Evolutionary conservation across 768 basidiomycete species (phyloP).

Genomic region (Boletus pseudo-olivaceus): DNA sequence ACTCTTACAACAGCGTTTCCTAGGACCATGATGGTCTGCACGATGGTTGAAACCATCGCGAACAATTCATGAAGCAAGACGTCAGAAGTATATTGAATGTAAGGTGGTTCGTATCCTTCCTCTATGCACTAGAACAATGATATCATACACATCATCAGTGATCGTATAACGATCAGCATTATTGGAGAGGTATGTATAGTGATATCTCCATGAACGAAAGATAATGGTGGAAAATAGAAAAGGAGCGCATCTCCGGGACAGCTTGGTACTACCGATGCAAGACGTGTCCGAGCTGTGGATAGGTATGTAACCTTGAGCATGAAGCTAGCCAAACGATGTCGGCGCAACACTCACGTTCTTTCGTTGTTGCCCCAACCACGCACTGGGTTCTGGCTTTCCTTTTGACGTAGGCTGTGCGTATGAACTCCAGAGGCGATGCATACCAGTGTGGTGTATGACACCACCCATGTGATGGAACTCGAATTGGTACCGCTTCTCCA

Average conservation of each 20-base stretch:
- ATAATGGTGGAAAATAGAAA: not conserved
- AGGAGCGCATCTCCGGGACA: not conserved
- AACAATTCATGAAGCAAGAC: too few species aligned
- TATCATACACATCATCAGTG: conserved; percentile 6
- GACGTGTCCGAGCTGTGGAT: conserved; percentile 27
- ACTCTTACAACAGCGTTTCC: too few species aligned
- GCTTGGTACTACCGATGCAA: conserved; percentile 20
- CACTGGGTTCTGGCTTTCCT: conserved; percentile 47
- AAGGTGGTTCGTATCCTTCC: too few species aligned
- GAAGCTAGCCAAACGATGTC: not conserved
- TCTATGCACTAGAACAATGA: not conserved
- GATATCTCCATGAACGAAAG: conserved; percentile 12
- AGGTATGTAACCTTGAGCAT: conserved; percentile 1
- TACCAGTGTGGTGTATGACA: conserved; percentile 67
- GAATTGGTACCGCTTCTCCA: conserved; percentile 56
- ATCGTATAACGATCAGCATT: conserved; percentile 7
- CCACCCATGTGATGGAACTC: conserved; percentile 84
- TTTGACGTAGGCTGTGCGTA: conserved; percentile 47
- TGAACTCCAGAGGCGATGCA: conserved; percentile 60
- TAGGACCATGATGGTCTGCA: too few species aligned
- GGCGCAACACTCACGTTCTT: conserved; percentile 34
- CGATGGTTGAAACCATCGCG: too few species aligned
- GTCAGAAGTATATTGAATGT: not conserved
- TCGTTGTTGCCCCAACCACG: conserved; percentile 72
- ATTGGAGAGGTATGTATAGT: conserved; percentile 7